Evolutionary conservation across 176 grass and related monocot species (phyloP), one percentile per base, ranked within the genome.

Genomic region (Thalia dealbata): DNA sequence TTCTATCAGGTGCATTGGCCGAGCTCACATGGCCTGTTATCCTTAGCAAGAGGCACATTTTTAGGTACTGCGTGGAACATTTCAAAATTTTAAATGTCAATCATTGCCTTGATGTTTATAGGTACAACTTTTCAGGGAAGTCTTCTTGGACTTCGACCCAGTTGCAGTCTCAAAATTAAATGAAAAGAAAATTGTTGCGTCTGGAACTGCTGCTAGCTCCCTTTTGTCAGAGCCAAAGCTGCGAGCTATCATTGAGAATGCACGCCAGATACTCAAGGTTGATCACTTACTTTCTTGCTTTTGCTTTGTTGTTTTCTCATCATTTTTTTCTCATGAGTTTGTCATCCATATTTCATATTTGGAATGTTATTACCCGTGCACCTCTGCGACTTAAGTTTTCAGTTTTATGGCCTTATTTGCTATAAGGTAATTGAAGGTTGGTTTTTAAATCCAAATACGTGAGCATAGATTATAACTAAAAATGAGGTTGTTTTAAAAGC

Each of bases 1-100:
- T 91, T 77, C 82, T 93, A 70, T 87, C 87, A 52, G 72, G 85
- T 81, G 77, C 95, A 75, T 83, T 99, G 51, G 95, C 95, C 54
- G 95, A 99, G 73, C 87, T 91, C 46, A 85, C 87, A 64, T 99
- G 95, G 95, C 78, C 95, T 22, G 85, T 83, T 77, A 99, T 95
- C 84, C 90, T 93, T 13, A 93, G 83, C 67, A 93, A 69, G 75
- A 91, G 95, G 78, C 87, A 93, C 75, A 82, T 61, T 65, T 93
- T 99, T 68, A 93, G 90, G 95, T 93, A 93, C 54, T 58, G 25
- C 0, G 75, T 82, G 23, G 65, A 76, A 73, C 14, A 52, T 54
- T 21, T 72, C 3, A 24, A 54, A 54, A 18, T 30, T 10, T 72
- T 28, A 3, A 32, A 52, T 52, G 14, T 18, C 12, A 3, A 48